Percentiles rank a stretch among this genome's conserved stretches.
Evolutionary conservation across 257 asterid genomes (phyloP).

Genomic region (Solanum chaucha): DNA sequence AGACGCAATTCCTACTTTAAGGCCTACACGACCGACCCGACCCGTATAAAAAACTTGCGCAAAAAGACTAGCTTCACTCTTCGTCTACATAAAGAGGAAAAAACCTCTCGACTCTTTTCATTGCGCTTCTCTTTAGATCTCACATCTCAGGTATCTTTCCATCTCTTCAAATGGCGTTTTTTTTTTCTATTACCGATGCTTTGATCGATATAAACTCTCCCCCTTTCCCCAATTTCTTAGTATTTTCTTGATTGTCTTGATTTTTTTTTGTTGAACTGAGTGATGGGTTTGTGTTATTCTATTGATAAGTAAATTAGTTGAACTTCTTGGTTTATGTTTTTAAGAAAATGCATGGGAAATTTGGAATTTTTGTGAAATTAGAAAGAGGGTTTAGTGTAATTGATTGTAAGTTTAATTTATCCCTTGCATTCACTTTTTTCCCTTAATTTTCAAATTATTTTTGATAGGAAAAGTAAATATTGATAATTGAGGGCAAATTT

Average conservation of each 20-base stretch:
- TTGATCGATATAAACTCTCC: background rate
- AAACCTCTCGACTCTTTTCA: background rate
- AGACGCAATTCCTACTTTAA: too few relatives aligned
- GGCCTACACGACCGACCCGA: background rate
- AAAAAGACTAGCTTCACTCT: background rate
- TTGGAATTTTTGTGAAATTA: background rate
- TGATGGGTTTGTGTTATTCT: background rate
- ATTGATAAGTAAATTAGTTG: background rate
- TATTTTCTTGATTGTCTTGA: background rate
- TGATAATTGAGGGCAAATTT: background rate
- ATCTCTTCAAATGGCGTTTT: background rate
- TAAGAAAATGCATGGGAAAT: background rate
- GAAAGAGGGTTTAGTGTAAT: background rate
- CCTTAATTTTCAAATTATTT: too few relatives aligned
- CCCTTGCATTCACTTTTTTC: background rate
- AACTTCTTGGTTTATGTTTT: background rate
- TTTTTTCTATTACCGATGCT: background rate
- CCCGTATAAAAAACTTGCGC: background rate
- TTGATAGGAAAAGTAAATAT: background rate
- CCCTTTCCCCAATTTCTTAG: background rate
- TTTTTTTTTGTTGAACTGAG: background rate
- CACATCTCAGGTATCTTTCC: background rate
- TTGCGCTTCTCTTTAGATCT: background rate
- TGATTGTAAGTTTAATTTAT: background rate
- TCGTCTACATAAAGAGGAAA: background rate